phyloP scores from a whole-genome alignment of 805 yeast genomes.

The Hanseniaspora meyeri region DNA sequence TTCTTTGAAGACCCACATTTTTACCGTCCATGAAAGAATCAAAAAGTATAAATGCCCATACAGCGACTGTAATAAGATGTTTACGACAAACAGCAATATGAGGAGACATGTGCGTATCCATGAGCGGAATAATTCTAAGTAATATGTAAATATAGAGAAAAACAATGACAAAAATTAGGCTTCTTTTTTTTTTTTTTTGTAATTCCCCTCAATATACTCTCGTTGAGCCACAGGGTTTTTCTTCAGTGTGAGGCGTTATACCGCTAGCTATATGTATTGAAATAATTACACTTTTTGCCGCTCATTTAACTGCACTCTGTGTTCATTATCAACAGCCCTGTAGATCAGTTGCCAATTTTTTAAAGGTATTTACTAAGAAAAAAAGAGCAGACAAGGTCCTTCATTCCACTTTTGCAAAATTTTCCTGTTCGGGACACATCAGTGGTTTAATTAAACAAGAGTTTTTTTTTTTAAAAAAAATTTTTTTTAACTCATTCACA shows the following conservation, averaged over 20 bases:
- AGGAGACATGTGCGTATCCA: constrained; percentile 24
- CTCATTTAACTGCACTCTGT: no score
- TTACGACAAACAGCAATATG: constrained; percentile 30
- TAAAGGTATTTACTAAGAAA: neutral
- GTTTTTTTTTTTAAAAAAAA: neutral
- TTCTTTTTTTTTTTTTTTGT: neutral
- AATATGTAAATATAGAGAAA: neutral
- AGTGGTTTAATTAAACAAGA: neutral
- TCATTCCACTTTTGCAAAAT: no score
- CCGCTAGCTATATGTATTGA: no score
- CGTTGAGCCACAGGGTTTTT: no score
- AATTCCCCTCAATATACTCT: no score
- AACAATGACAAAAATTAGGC: neutral
- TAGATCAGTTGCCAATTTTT: no score
- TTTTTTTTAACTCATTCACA: no score
- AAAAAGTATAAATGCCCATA: constrained; percentile 63
- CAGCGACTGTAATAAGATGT: constrained; percentile 53
- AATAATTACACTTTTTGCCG: no score
- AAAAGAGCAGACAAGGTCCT: no score
- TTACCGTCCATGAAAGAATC: constrained; percentile 72
- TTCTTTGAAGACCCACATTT: constrained; percentile 62
- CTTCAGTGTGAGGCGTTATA: no score
- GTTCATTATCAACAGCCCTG: no score
- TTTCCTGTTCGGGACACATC: neutral
- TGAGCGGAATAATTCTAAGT: constrained; percentile 15